phyloP scores from a whole-genome alignment of 75 land plant genomes.

The Sequoiadendron giganteum region DNA sequence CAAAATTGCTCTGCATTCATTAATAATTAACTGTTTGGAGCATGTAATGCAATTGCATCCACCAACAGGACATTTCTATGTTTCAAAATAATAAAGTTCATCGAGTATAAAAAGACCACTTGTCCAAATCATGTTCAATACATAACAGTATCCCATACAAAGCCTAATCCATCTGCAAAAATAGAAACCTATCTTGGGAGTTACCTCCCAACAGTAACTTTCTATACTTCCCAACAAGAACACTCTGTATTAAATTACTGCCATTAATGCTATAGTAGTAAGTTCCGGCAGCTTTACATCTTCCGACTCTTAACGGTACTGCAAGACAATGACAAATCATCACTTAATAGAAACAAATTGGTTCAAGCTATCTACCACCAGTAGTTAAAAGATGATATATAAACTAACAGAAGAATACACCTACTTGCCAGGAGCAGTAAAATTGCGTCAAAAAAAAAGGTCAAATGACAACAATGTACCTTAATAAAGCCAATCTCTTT shows the following conservation, averaged over 20 bases:
- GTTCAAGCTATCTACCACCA: not conserved
- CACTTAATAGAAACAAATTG: not conserved
- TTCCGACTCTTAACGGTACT: not conserved
- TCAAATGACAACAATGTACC: slow-evolving; percentile 25
- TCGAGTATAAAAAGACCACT: not conserved
- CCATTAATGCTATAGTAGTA: not conserved
- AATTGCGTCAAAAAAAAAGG: not conserved
- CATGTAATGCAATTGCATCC: not conserved
- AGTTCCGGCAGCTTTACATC: not conserved
- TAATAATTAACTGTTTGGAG: not conserved
- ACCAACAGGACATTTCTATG: not conserved
- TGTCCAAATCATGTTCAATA: not conserved
- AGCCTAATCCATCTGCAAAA: not conserved
- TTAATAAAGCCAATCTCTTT: slow-evolving; percentile 88
- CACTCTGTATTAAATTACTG: not conserved
- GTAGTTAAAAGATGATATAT: not conserved
- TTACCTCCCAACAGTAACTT: not conserved
- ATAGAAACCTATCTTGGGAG: not conserved
- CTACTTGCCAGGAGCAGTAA: not conserved
- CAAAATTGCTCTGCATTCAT: not conserved
- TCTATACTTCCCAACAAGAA: too few relatives aligned
- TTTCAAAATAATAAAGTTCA: not conserved
- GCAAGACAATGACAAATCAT: not conserved
- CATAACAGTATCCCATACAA: not conserved
- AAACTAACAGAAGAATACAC: not conserved